A percentile compares a stretch with the other conserved stretches of the same genome.
Evolutionary conservation across 768 basidiomycete genomes (phyloP).

Genomic region (Boletus barrowsii): DNA sequence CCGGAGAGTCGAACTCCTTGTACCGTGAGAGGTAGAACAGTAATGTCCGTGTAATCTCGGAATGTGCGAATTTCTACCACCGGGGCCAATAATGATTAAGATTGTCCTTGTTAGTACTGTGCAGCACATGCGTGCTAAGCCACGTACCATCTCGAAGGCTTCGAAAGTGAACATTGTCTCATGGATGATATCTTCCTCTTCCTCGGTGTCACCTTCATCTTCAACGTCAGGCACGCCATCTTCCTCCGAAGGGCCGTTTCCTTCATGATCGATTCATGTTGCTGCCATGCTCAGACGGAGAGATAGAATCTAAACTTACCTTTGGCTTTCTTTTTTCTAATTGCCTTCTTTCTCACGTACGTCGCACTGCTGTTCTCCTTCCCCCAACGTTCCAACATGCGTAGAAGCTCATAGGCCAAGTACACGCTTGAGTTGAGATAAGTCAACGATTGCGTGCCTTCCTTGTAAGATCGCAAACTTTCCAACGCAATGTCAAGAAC

Average conservation of each 20-base stretch:
- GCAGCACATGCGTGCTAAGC: slow-evolving; percentile 14
- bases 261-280: slow-evolving; percentile 24
- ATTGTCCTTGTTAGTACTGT: slow-evolving; percentile 14
- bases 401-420: slow-evolving; percentile 79
- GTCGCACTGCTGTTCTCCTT: slow-evolving; percentile 64
- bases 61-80: slow-evolving; percentile 81
- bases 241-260: slow-evolving; percentile 44
- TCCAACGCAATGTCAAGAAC: slow-evolving; percentile 85
- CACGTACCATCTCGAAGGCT: slow-evolving; percentile 79
- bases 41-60: slow-evolving; percentile 82
- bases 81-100: slow-evolving; percentile 15
- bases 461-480: slow-evolving; percentile 72
- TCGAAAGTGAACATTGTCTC: slow-evolving; percentile 93
- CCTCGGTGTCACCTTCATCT: slow-evolving; percentile 57
- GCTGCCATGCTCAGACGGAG: slow-evolving; percentile 12
- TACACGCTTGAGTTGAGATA: slow-evolving; percentile 87
- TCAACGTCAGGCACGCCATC: slow-evolving; percentile 68
- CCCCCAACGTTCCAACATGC: slow-evolving; percentile 86
- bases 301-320: slow-evolving; percentile 37
- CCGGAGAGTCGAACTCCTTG: slow-evolving; percentile 69
- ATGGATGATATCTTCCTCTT: slow-evolving; percentile 61
- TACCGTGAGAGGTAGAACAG: slow-evolving; percentile 80
- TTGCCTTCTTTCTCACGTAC: slow-evolving; percentile 67
- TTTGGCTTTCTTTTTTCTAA: slow-evolving; percentile 51
- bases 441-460: slow-evolving; percentile 71